Percentiles rank a stretch among this genome's conserved stretches.
Conservation (phyloP, 306 rosid genomes). For the Ormosia semicastrata region DNA sequence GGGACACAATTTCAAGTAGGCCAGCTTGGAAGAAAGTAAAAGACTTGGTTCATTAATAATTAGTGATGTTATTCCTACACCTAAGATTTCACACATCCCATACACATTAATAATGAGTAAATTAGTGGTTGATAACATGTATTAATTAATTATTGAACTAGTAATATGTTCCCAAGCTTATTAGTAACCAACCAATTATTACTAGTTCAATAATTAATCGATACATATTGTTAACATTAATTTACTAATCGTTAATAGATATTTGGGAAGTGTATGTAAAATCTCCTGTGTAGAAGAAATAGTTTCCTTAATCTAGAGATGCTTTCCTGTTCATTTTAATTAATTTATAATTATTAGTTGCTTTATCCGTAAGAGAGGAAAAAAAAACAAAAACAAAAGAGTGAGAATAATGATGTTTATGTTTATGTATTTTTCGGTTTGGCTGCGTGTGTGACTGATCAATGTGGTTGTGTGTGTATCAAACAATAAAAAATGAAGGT, state of each 20-base stretch:
- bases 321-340: background rate
- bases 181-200: too few relatives aligned
- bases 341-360: background rate
- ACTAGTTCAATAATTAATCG: too few relatives aligned
- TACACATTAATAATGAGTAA: too few relatives aligned
- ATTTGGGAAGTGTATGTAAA: too few relatives aligned
- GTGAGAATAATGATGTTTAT: background rate
- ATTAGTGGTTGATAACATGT: too few relatives aligned
- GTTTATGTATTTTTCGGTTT: background rate
- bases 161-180: too few relatives aligned
- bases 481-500: background rate
- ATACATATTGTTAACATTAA: too few relatives aligned
- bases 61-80: background rate
- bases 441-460: background rate
- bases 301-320: too few relatives aligned
- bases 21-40: constrained; percentile 68
- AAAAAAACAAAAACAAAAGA: background rate
- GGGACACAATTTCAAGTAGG: constrained; percentile 58
- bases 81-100: too few relatives aligned
- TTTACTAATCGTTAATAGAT: too few relatives aligned
- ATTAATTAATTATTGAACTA: too few relatives aligned
- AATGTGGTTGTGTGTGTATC: background rate
- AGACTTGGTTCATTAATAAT: constrained; percentile 22
- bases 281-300: too few relatives aligned
- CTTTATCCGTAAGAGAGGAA: background rate